Evolutionary conservation across 108 stramenopile genomes (phyloP), one percentile per base, ranked within the genome.

Genomic region (Cyclostephanos invisitatus): DNA sequence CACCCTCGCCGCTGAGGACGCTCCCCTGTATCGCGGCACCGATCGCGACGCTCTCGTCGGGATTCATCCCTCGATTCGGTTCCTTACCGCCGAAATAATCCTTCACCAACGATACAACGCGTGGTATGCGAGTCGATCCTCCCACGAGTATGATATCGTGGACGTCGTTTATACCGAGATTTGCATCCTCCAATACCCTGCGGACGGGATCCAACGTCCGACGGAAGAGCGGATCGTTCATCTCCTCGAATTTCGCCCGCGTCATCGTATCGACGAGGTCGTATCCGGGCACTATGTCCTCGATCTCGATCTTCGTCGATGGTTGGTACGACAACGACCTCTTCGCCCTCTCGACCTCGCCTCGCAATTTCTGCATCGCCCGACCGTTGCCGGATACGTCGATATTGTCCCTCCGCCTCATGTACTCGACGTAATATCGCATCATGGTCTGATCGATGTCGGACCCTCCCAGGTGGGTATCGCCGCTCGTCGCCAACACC

Each of bases 71-170:
- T 68, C 89, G 86, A 38, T 84, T 86, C 3, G 89, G 86, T 75
- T 98, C 96, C 86, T 98, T 99, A 40, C 98, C 97, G 57, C 87
- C 89, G 83, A 98, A 99, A 80, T 77, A 98, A 57, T 98, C 97
- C 62, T 88, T 92, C 46, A 99, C 68, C 36, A 99, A 81, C 49
- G 77, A 57, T 82, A 98, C 97, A 12, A 99, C 87, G 78, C 94
- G 93, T 28, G 98, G 98, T 70, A 98, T 99, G 54, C 98, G 92
- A 9, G 98, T 99, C 36, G 98, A 99, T 11, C 93, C 97, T 47
- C 98, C 98, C 4, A 99, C 98, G 24, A 99, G 83, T 20, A 99
- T 96, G 48, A 99, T 89, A 74, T 98, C 86, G 76, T 99, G 95
- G 50, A 99, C 90, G 48, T 98, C 96, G n/a, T 47, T 65, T 78